Base-by-base conservation (phyloP, 352 stramenopile species). In the Phytophthora citricola region DNA sequence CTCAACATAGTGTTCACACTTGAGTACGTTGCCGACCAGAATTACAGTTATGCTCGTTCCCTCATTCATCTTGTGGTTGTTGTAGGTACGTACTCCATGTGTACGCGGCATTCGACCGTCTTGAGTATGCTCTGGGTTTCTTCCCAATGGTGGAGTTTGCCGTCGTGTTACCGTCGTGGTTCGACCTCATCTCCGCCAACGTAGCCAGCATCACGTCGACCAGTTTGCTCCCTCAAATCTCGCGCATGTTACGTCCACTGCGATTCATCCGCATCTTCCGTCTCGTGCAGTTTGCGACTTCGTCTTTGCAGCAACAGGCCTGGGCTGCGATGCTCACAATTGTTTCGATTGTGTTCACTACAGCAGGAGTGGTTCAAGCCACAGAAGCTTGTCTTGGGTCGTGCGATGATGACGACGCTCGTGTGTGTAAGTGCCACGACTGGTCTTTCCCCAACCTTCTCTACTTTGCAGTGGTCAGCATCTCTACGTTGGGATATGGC, bases 381-480 rank as follows among this genome's bases (percentile, higher is more conserved):
- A 73, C 87, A 26, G 86, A 94, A 31, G 71, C 87, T 32, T 94
- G 84, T 55, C 50, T 69, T 3, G 48, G 17, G 9, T 22, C 43
- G 20, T 87, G 58, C 58, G 50, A 63, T 14, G 53, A 51, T 10
- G 67, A 51, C 5, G 67, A 84, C 1, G 32, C 56, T 14, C 49
- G 56, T 0, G 41, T 50, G 31, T 88, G 78, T 53, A 68, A 69
- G 15, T 94, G 86, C 48, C 81, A 87, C 14, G 73, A 89, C 50
- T 69, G 90, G 17, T 78, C 76, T 14, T 92, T 89, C 60, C 73
- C 91, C 29, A 79, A 94, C 51, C 81, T 90, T 59, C 73, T 94
- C 24, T 94, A 94, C 65, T 92, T 92, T 57, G 83, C 91, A 17
- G 76, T 94, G 22, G 86, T 94, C n/a, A 94, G 85, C 32, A 94